These are phyloP conservation scores for Cytospora leucostoma DNA, from an alignment of 2,329 filamentous ascomycete species.

Conservation along the genomic window DNA sequence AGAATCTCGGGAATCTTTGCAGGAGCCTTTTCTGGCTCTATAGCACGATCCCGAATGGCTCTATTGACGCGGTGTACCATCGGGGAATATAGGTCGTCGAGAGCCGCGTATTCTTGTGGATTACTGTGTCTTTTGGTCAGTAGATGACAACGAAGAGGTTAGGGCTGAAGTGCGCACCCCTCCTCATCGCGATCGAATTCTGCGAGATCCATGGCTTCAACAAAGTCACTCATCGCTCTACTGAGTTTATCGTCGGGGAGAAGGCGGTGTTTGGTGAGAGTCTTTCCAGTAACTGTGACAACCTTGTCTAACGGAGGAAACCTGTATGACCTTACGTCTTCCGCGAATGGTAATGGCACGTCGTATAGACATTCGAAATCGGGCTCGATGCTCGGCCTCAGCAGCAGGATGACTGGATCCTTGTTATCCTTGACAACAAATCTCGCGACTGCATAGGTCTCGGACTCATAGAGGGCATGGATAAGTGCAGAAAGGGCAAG, in stretches of 20 bases:
- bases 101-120: slow-evolving; percentile 67
- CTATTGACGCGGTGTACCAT: slow-evolving; percentile 86
- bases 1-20: slow-evolving; percentile 65
- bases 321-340: slow-evolving; percentile 86
- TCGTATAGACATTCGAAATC: slow-evolving; percentile 87
- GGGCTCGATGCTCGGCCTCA: slow-evolving; percentile 77
- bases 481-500: slow-evolving; percentile 88
- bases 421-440: slow-evolving; percentile 83
- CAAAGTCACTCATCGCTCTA: slow-evolving; percentile 84
- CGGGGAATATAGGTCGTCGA: slow-evolving; percentile 83
- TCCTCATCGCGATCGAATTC: slow-evolving; percentile 71
- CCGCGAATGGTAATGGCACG: slow-evolving; percentile 86
- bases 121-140: slow-evolving; percentile 33
- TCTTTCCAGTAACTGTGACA: slow-evolving; percentile 81
- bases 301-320: slow-evolving; percentile 90
- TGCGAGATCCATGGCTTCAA: slow-evolving; percentile 89
- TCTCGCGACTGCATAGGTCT: slow-evolving; percentile 83
- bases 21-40: slow-evolving; percentile 67
- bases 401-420: slow-evolving; percentile 72
- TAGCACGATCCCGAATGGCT: slow-evolving; percentile 79
- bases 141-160: background rate
- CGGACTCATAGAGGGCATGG: slow-evolving; percentile 80
- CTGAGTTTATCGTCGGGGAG: slow-evolving; percentile 74
- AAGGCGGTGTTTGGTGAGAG: slow-evolving; percentile 78
- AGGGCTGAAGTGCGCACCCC: slow-evolving; percentile 51